phyloP scores from a whole-genome alignment of 768 basidiomycete genomes.

The Strobilomyces confusus region DNA sequence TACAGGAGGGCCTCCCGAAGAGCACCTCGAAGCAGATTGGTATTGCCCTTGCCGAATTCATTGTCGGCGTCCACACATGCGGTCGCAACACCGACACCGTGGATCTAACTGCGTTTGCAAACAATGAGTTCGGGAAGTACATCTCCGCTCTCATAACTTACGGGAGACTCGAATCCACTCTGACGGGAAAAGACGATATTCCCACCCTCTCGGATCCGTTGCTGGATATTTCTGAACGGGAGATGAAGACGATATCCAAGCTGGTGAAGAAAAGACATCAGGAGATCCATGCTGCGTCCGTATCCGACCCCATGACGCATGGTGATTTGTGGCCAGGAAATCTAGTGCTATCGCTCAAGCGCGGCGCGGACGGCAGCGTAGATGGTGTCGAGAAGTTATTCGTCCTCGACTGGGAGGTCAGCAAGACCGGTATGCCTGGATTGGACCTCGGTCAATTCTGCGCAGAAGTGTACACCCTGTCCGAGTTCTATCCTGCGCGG shows the following conservation, averaged over 20 bases:
- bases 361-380: conserved; percentile 21
- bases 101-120: conserved; percentile 38
- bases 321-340: conserved; percentile 79
- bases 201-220: conserved; percentile 41
- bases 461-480: conserved; percentile 53
- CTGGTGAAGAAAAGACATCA: conserved; percentile 29
- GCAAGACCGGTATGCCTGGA: conserved; percentile 53
- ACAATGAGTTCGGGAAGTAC: conserved; percentile 37
- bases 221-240: conserved; percentile 35
- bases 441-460: conserved; percentile 62
- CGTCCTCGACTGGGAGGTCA: conserved; percentile 65
- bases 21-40: conserved; percentile 44
- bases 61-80: conserved; percentile 49
- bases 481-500: conserved; percentile 43
- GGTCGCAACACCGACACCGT: conserved; percentile 28
- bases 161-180: conserved; percentile 40
- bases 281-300: conserved; percentile 29
- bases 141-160: conserved; percentile 42
- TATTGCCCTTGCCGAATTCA: conserved; percentile 48
- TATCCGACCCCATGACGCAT: conserved; percentile 31
- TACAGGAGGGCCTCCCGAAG: conserved; percentile 30
- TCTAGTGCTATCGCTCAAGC: conserved; percentile 42
- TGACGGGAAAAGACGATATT: conserved; percentile 29
- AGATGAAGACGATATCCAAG: conserved; percentile 33
- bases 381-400: conserved; percentile 38